These are phyloP conservation scores for Stromatinia cepivora DNA, from an alignment of 2,329 filamentous ascomycete genomes.

Conservation along the genomic window DNA sequence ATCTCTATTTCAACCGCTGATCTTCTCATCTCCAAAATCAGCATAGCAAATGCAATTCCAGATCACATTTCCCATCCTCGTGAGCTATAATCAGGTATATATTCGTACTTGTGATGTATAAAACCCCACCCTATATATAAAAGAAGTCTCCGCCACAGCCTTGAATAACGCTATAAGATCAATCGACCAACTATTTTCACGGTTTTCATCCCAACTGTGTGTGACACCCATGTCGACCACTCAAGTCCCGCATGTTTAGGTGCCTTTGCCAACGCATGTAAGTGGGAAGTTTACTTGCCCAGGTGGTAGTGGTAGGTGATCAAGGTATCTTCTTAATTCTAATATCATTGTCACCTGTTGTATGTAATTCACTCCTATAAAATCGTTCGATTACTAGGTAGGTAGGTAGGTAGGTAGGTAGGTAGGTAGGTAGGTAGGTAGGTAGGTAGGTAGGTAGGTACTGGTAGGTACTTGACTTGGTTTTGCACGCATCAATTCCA, in stretches of 20 bases:
- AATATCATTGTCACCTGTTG: background rate
- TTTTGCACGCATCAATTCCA: too few species aligned
- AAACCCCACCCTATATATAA: background rate
- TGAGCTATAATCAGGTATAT: background rate
- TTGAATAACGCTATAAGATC: background rate
- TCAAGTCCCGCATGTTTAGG: conserved; percentile 8
- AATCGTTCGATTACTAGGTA: background rate
- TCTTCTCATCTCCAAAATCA: background rate
- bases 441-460: too few species aligned
- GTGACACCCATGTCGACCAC: background rate
- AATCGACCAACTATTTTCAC: background rate
- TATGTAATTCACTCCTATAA: too few species aligned
- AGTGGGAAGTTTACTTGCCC: background rate
- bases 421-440: too few species aligned
- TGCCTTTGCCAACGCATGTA: conserved; percentile 12
- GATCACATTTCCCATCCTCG: background rate
- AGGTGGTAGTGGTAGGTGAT: too few species aligned
- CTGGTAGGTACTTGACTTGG: too few species aligned
- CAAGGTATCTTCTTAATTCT: background rate
- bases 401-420: too few species aligned
- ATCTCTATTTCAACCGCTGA: background rate
- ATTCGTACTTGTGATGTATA: background rate
- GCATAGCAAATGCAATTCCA: background rate
- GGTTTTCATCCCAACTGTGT: background rate
- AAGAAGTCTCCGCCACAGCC: background rate